Conservation (phyloP, 768 basidiomycete genomes). For the Naganishia vaughanmartiniae region DNA sequence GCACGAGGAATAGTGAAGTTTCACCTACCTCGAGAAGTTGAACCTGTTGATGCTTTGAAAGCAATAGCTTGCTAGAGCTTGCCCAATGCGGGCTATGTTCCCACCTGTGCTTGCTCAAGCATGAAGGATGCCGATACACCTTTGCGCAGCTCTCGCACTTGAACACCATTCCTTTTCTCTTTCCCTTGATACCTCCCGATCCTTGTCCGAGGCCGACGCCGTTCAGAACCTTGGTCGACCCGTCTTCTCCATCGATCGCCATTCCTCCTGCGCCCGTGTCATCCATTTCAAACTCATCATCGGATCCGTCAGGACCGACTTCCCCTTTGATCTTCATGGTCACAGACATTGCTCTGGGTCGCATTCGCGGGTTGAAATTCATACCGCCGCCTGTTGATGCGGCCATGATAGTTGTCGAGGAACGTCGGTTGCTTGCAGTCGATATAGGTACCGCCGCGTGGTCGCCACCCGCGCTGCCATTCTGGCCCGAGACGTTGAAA, state of each 20-base stretch:
- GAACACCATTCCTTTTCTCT: constrained; percentile 81
- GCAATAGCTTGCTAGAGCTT: constrained; percentile 80
- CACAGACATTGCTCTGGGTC: constrained; percentile 32
- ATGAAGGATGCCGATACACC: constrained; percentile 78
- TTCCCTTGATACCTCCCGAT: constrained; percentile 54
- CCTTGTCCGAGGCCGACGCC: constrained; percentile 41
- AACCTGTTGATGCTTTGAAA: constrained; percentile 96
- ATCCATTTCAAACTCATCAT: constrained; percentile 28
- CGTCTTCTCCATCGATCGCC: constrained; percentile 11
- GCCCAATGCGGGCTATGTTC: constrained; percentile 96
- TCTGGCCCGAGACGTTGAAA: constrained; percentile 1
- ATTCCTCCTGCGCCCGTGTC: constrained; percentile 23
- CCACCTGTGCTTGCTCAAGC: constrained; percentile 96
- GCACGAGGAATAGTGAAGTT: not conserved
- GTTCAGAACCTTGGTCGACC: not conserved
- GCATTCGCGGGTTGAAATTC: constrained; percentile 28
- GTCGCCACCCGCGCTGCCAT: not conserved
- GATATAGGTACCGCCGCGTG: not conserved
- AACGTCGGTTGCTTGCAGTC: not conserved
- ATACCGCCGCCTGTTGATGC: constrained; percentile 8
- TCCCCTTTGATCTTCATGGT: constrained; percentile 36
- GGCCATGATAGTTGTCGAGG: constrained; percentile 19
- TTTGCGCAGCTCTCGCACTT: constrained; percentile 93
- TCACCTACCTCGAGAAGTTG: constrained; percentile 79
- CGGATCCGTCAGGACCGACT: constrained; percentile 27